These are phyloP conservation scores for Amanita polypyramis DNA, from an alignment of 768 basidiomycete species.

Conservation along the genomic window DNA sequence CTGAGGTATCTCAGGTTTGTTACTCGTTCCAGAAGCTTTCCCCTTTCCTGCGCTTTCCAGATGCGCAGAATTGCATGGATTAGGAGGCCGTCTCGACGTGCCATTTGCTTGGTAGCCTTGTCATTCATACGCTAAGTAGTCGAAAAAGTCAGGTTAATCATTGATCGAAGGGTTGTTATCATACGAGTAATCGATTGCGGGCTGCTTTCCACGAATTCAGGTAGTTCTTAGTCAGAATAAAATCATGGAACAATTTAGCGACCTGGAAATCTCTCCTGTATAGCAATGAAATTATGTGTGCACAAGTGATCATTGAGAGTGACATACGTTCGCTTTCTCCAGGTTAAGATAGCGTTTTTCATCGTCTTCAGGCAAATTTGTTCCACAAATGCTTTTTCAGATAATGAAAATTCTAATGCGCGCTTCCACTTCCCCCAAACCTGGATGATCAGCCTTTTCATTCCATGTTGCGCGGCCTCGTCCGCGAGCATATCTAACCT, in stretches of 20 bases:
- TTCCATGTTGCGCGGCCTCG: constrained; percentile 26
- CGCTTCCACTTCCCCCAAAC: constrained; percentile 53
- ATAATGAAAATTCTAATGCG: constrained; percentile 29
- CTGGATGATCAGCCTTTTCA: constrained; percentile 26
- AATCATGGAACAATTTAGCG: constrained; percentile 34
- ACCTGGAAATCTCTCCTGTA: constrained; percentile 33
- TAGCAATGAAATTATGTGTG: neutral
- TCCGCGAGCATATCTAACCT: constrained; percentile 41
- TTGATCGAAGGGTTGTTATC: constrained; percentile 12
- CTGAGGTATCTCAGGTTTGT: constrained; percentile 34
- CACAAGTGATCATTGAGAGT: neutral
- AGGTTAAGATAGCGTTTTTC: constrained; percentile 35
- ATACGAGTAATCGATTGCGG: constrained; percentile 38
- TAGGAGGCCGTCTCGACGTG: constrained; percentile 47
- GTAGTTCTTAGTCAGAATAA: constrained; percentile 30
- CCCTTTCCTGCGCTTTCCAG: constrained; percentile 62
- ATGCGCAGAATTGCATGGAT: constrained; percentile 49
- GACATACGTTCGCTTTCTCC: constrained; percentile 37
- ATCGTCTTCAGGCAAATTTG: constrained; percentile 40
- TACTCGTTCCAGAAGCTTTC: constrained; percentile 44
- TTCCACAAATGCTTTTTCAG: constrained; percentile 33
- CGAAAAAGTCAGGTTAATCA: neutral
- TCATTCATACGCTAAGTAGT: constrained; percentile 38
- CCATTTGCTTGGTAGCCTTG: constrained; percentile 45
- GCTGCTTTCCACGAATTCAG: constrained; percentile 48